Percentiles rank a stretch among this genome's conserved stretches.
Conservation (phyloP, 306 rosid species). For the Oemleria cerasiformis region DNA sequence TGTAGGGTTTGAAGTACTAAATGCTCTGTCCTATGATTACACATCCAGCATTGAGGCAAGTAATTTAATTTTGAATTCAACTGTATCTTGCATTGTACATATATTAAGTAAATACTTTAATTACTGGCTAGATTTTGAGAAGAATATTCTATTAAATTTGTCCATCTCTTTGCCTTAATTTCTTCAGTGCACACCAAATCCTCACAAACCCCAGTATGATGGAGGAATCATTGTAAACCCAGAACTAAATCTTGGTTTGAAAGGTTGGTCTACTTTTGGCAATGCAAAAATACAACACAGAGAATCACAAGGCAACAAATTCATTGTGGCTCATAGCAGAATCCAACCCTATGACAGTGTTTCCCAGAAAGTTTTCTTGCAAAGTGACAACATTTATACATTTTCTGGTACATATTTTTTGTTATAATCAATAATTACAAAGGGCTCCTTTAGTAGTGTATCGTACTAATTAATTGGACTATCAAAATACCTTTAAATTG, state of each 20-base stretch:
- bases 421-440: too few species aligned
- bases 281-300: slow-evolving; percentile 39
- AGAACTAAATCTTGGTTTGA: slow-evolving; percentile 50
- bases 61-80: neutral
- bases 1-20: slow-evolving; percentile 37
- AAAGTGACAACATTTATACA: slow-evolving; percentile 37
- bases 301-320: slow-evolving; percentile 52
- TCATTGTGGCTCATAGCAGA: slow-evolving; percentile 52
- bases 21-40: slow-evolving; percentile 50
- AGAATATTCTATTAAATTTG: too few species aligned
- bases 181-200: slow-evolving; percentile 50
- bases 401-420: too few species aligned
- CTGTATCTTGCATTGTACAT: neutral
- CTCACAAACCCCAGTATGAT: slow-evolving; percentile 50
- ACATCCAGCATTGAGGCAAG: slow-evolving; percentile 43
- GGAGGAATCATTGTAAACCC: slow-evolving; percentile 72
- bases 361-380: slow-evolving; percentile 46
- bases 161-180: neutral
- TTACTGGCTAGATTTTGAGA: too few species aligned
- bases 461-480: too few species aligned
- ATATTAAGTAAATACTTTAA: neutral
- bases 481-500: too few species aligned
- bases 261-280: slow-evolving; percentile 58
- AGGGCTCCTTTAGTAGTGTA: too few species aligned
- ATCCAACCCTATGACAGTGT: slow-evolving; percentile 37